Evolutionary conservation across 1,284 basidiomycete species (phyloP).

Genomic region (Vanrija sp.): DNA sequence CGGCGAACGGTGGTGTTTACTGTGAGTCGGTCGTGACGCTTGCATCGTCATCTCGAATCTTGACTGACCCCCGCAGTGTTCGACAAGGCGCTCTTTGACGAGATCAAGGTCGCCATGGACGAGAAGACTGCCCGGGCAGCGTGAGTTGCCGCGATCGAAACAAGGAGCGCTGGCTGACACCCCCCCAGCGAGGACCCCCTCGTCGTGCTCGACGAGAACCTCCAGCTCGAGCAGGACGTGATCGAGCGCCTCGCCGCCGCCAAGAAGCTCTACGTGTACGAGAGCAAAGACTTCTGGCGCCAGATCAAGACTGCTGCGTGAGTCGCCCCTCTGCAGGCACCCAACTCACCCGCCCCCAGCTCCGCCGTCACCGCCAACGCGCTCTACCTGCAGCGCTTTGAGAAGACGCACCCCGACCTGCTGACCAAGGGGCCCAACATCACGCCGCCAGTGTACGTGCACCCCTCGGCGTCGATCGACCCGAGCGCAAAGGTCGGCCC

Average conservation of each 20-base stretch:
- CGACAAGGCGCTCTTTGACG: constrained; percentile 53
- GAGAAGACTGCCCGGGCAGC: constrained; percentile 49
- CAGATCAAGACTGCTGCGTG: constrained; percentile 56
- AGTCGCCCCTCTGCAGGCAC: constrained; percentile 6
- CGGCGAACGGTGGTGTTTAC: constrained; percentile 53
- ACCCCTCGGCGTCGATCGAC: constrained; percentile 49
- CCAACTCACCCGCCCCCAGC: constrained; percentile 20
- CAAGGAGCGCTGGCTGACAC: too few relatives aligned
- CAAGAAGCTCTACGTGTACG: constrained; percentile 53
- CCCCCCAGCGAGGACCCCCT: constrained; percentile 48
- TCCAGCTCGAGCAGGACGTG: constrained; percentile 55
- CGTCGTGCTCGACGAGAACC: constrained; percentile 51
- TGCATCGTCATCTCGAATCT: neutral
- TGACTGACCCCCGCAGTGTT: constrained; percentile 40
- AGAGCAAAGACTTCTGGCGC: constrained; percentile 52
- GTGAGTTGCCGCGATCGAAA: constrained; percentile 35
- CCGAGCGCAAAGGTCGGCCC: constrained; percentile 52
- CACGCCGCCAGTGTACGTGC: constrained; percentile 52
- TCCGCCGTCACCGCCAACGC: constrained; percentile 54
- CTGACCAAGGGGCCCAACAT: constrained; percentile 43
- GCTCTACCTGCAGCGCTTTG: constrained; percentile 47
- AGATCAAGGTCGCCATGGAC: constrained; percentile 54
- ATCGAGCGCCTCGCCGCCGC: constrained; percentile 51
- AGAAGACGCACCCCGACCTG: constrained; percentile 36
- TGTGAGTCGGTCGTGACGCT: constrained; percentile 29